Base-by-base conservation (phyloP, 768 basidiomycete genomes). In the Naganishia friedmannii region DNA sequence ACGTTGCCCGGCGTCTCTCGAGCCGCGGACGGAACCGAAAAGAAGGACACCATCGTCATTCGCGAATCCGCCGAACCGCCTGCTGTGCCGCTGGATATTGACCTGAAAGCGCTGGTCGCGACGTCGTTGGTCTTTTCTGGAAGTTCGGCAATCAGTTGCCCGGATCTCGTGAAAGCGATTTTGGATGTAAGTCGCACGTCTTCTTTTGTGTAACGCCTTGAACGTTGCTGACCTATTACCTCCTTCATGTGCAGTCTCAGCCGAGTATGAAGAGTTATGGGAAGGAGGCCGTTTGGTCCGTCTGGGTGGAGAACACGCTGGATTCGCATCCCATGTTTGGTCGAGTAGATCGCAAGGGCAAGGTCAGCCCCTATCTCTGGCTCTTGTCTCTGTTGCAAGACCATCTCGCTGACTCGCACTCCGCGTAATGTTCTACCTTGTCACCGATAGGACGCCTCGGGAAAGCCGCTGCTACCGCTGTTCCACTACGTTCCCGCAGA, bases 401-500 rank as follows among this genome's bases (percentile, higher is more conserved):
- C 23, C 21, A 23, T 51, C 48, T 21, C 48, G 23, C 37, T 21
- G 28, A 17, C n/a, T 51, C 6, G 29, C 1, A 53, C 19, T 39
- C 2, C 53, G 37, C 26, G 8, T 32, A n/a, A n/a, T n/a, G n/a
- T 32, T 54, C 21, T 19, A 65, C 15, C 5, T 51, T 42, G 12
- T 1, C n/a, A 0, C 1, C 23, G n/a, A 2, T 58, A 82, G 80
- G 82, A 83, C 74, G 75, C 80, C 3, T 79, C 81, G 5, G 82
- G 81, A 2, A 74, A 76, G 31, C 80, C 78, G 0, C 73, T 83
- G 17, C 73, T 79, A 3, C 77, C 82, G 6, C 75, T 77, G 51
- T 83, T 77, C 74, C 81, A 75, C 70, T 82, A 83, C 74, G 71
- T 76, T 32, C 82, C 80, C 15, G 77, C 76, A 34, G 34, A 68